phyloP scores from a whole-genome alignment of 306 rosid species.

The Quercus suber region DNA sequence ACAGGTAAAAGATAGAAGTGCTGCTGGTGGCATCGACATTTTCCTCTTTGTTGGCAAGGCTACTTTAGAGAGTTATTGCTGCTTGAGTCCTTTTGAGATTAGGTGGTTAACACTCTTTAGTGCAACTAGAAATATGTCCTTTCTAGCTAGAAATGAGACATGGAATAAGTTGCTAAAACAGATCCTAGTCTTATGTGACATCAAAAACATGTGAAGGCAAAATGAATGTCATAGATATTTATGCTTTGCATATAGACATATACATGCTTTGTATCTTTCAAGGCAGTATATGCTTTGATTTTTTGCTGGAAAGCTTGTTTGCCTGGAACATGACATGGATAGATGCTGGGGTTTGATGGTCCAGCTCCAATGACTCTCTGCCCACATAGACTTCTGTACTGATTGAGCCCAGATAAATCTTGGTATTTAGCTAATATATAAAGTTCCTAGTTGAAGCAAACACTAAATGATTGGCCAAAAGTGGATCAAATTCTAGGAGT shows the following conservation, averaged over 20 bases:
- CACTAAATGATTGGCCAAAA: background rate
- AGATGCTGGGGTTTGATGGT: constrained; percentile 1
- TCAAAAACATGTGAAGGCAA: constrained; percentile 16
- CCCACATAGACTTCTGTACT: background rate
- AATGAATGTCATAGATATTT: constrained; percentile 42
- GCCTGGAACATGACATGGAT: constrained; percentile 9
- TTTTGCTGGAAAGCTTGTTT: constrained; percentile 8
- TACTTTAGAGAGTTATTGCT: background rate
- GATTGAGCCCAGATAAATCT: background rate
- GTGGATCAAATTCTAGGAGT: background rate
- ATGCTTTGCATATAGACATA: constrained; percentile 26
- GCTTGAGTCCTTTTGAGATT: too few relatives aligned
- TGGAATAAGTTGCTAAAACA: constrained; percentile 44
- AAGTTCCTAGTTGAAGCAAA: background rate
- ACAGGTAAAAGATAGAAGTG: background rate
- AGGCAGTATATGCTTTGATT: constrained; percentile 28
- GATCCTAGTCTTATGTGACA: constrained; percentile 35
- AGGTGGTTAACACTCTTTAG: background rate
- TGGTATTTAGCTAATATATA: background rate
- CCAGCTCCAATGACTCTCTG: constrained; percentile 2
- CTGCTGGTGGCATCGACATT: background rate
- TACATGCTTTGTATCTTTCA: constrained; percentile 30
- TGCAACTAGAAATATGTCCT: background rate
- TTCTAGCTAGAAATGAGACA: constrained; percentile 12
- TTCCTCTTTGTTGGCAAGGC: background rate